A percentile compares a stretch with the other conserved stretches of the same genome.
These are phyloP conservation scores for Coemansia sp. DNA, from an alignment of 192 early-diverging fungal species.

Conservation along the genomic window DNA sequence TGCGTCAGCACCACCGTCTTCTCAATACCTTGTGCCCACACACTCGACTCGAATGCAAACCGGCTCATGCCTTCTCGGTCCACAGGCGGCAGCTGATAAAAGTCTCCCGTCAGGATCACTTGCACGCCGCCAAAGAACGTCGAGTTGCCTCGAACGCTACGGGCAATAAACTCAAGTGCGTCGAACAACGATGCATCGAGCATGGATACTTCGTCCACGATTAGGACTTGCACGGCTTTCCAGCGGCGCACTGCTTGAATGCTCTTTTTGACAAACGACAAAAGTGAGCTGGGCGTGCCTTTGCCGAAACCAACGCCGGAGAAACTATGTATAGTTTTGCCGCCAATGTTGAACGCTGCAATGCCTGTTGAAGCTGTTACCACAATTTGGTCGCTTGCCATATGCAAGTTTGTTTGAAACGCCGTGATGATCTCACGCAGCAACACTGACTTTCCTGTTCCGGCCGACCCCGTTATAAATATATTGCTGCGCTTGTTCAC, in stretches of 20 bases:
- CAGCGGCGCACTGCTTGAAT: slow-evolving; percentile 57
- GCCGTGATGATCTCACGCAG: slow-evolving; percentile 44
- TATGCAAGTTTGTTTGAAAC: slow-evolving; percentile 10
- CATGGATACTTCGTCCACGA: slow-evolving; percentile 83
- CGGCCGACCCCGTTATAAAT: slow-evolving; percentile 80
- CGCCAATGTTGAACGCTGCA: slow-evolving; percentile 76
- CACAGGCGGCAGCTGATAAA: slow-evolving; percentile 81
- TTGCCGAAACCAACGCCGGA: slow-evolving; percentile 64
- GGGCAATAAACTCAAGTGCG: slow-evolving; percentile 67
- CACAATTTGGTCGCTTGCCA: slow-evolving; percentile 30
- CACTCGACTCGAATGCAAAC: slow-evolving; percentile 66
- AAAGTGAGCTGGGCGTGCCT: slow-evolving; percentile 19
- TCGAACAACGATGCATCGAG: slow-evolving; percentile 72
- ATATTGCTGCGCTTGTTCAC: slow-evolving; percentile 56
- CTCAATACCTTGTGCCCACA: slow-evolving; percentile 58
- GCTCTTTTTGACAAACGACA: slow-evolving; percentile 42
- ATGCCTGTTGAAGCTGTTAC: slow-evolving; percentile 79
- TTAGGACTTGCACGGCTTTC: slow-evolving; percentile 61
- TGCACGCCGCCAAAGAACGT: slow-evolving; percentile 79
- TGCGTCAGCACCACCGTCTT: slow-evolving; percentile 67
- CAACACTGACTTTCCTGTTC: slow-evolving; percentile 58
- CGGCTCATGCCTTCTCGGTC: slow-evolving; percentile 41
- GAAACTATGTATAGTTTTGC: slow-evolving; percentile 74
- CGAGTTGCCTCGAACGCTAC: slow-evolving; percentile 41
- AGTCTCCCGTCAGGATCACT: slow-evolving; percentile 74